phyloP scores from a whole-genome alignment of 2,329 filamentous ascomycete species.

The Colletotrichum sp. region DNA sequence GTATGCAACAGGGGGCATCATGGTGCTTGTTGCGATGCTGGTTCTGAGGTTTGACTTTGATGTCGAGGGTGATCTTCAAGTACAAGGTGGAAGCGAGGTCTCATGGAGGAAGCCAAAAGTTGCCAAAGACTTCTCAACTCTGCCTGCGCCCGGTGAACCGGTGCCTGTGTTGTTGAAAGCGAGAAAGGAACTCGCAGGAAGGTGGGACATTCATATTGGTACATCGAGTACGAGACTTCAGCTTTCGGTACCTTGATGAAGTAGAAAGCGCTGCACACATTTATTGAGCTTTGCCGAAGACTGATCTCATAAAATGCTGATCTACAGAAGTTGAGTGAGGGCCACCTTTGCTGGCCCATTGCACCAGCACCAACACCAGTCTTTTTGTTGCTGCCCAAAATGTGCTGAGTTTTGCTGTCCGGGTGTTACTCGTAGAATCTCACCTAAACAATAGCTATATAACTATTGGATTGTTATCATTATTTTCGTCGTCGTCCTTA shows the following conservation, averaged over 20 bases:
- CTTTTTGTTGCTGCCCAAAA: no score
- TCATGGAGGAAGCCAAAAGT: background rate
- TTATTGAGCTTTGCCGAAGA: no score
- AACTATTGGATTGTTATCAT: no score
- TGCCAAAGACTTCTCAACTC: background rate
- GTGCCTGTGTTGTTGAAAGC: background rate
- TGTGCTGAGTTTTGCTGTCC: no score
- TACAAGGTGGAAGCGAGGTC: background rate
- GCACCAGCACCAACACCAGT: no score
- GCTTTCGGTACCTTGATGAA: background rate
- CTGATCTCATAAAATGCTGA: no score
- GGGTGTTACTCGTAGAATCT: no score
- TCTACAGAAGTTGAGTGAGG: no score
- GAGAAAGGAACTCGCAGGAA: background rate
- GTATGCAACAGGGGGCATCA: background rate
- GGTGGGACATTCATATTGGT: background rate
- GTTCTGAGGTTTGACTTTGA: background rate
- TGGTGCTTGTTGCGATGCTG: conserved; percentile 2
- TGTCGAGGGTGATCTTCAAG: background rate
- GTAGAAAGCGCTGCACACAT: no score
- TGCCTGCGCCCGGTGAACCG: background rate
- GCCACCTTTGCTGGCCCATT: no score
- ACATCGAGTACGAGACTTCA: background rate
- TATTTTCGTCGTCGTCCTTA: no score
- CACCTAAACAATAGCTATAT: no score